Evolutionary conservation across 176 grass and related monocot genomes (phyloP).

Genomic region (Luzula sylvatica): DNA sequence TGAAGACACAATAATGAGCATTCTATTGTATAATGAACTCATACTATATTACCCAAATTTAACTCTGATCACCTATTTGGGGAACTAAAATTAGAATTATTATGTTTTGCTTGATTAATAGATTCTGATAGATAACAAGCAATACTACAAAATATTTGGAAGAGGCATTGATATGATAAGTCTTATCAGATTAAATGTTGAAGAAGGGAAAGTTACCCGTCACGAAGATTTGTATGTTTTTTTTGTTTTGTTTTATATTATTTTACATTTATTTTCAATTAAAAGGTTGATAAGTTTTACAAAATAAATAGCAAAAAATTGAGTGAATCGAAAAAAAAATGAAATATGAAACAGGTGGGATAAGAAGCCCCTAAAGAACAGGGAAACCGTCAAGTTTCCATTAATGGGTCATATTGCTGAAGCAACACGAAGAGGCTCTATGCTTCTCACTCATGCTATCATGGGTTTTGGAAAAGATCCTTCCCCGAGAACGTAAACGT

Average conservation of each 20-base stretch:
- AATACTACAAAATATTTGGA: conserved; percentile 32
- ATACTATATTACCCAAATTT: no score
- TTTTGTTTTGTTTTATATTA: not conserved
- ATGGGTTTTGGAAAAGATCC: conserved; percentile 53
- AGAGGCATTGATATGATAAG: conserved; percentile 18
- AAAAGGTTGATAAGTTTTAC: not conserved
- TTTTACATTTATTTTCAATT: not conserved
- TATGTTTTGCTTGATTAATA: not conserved
- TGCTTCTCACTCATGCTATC: conserved; percentile 38
- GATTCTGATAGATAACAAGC: conserved; percentile 37
- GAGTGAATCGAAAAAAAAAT: not conserved
- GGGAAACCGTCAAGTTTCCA: conserved; percentile 28
- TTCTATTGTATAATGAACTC: no score
- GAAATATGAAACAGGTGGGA: conserved; percentile 35
- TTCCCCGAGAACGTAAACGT: conserved; percentile 6
- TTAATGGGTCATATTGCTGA: conserved; percentile 33
- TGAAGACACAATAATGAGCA: no score
- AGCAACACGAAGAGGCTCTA: conserved; percentile 28
- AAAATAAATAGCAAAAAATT: not conserved
- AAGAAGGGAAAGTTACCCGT: conserved; percentile 23
- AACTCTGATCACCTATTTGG: conserved; percentile 1
- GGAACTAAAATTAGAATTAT: not conserved
- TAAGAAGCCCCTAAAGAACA: conserved; percentile 42
- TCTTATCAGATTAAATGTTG: conserved; percentile 26
- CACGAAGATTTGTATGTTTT: conserved; percentile 36